Percentiles rank a stretch among this genome's conserved stretches.
These are phyloP conservation scores for Mycena filopes DNA, from an alignment of 768 basidiomycete species.

Conservation along the genomic window DNA sequence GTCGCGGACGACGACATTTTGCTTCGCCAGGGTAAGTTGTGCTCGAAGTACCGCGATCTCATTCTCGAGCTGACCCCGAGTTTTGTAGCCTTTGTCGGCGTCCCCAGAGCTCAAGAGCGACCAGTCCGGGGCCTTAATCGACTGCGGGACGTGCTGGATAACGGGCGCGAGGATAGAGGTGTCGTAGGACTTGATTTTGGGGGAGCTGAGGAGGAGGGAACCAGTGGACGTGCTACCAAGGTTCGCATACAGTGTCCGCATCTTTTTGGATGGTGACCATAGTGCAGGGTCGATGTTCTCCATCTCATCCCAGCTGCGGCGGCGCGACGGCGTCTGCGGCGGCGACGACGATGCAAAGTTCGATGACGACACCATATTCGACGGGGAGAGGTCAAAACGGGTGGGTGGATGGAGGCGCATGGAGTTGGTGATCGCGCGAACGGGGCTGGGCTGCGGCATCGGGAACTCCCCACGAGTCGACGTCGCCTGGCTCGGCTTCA, in stretches of 20 bases:
- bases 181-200: slow-evolving; percentile 13
- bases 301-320: not conserved
- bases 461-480: slow-evolving; percentile 41
- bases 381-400: slow-evolving; percentile 10
- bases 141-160: not conserved
- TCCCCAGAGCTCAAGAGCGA: not conserved
- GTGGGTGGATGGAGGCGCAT: slow-evolving; percentile 13
- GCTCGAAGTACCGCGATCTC: not conserved
- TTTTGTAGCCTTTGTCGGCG: not conserved
- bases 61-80: not conserved
- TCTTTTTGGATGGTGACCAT: slow-evolving; percentile 16
- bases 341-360: not conserved
- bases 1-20: slow-evolving; percentile 15
- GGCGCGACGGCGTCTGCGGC: not conserved
- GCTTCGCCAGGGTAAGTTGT: slow-evolving; percentile 1
- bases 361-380: not conserved
- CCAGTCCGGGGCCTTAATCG: not conserved
- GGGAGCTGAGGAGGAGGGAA: slow-evolving; percentile 10
- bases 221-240: slow-evolving; percentile 2
- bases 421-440: slow-evolving; percentile 15
- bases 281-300: slow-evolving; percentile 16
- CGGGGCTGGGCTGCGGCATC: slow-evolving; percentile 39
- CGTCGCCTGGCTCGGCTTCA: slow-evolving; percentile 41
- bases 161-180: slow-evolving; percentile 8
- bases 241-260: slow-evolving; percentile 17